phyloP scores from a whole-genome alignment of 352 stramenopile species.

The Pythium biforme region DNA sequence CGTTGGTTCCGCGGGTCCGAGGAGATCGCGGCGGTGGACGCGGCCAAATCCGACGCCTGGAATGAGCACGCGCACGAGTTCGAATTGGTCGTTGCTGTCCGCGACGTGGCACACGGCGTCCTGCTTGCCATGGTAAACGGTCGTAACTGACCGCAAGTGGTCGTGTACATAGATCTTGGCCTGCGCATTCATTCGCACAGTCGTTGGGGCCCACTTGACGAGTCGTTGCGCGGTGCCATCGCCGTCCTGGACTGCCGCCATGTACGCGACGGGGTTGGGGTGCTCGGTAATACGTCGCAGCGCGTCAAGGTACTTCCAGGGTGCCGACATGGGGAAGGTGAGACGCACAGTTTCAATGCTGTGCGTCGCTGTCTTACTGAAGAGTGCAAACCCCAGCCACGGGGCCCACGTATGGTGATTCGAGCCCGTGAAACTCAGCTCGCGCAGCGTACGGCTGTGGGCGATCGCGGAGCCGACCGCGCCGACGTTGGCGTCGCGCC shows the following conservation, averaged over 20 bases:
- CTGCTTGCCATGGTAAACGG: conserved; percentile 1
- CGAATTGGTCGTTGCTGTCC: background rate
- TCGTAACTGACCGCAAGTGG: background rate
- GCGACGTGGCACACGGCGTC: background rate
- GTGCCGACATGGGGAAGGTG: background rate
- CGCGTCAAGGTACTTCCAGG: background rate
- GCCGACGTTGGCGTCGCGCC: background rate
- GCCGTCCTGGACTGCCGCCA: background rate
- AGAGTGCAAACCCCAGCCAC: background rate
- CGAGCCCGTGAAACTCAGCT: background rate
- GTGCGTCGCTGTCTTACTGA: conserved; percentile 1
- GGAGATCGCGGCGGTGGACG: background rate
- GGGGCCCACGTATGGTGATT: background rate
- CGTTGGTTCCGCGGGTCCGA: background rate
- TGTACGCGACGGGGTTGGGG: background rate
- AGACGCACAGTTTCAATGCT: background rate
- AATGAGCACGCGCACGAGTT: background rate
- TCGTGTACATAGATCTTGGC: background rate
- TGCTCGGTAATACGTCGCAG: background rate
- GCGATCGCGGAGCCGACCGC: background rate
- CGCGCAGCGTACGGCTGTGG: background rate
- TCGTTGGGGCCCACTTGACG: background rate
- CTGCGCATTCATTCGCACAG: background rate
- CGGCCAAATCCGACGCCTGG: background rate
- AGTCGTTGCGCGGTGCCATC: background rate